Percentiles rank a stretch among this genome's conserved stretches.
Conservation (phyloP, 768 basidiomycete species). For the Agrocybe pediades region DNA sequence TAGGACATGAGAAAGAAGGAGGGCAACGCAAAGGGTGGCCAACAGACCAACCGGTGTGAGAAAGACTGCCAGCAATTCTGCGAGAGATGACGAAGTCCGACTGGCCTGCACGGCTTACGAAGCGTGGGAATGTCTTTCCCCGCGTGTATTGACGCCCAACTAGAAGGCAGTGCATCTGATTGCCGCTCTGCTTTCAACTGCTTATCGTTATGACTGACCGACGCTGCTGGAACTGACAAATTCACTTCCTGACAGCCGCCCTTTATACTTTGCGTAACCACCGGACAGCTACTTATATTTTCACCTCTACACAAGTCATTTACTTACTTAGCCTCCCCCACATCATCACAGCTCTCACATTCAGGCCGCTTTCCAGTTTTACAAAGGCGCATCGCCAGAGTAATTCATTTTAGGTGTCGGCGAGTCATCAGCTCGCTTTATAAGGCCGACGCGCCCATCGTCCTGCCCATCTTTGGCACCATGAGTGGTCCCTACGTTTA, state of each 20-base stretch:
- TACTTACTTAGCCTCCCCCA: neutral
- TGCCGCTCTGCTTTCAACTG: neutral
- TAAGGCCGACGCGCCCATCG: neutral
- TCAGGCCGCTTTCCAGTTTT: neutral
- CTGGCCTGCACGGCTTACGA: no score
- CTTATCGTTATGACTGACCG: neutral
- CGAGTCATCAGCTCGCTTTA: neutral
- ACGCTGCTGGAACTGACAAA: neutral
- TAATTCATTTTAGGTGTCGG: neutral
- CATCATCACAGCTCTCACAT: neutral
- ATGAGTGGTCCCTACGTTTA: conserved; percentile 43
- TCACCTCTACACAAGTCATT: no score
- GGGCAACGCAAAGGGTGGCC: neutral
- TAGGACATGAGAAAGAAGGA: conserved; percentile 26
- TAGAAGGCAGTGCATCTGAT: neutral
- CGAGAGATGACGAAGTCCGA: neutral
- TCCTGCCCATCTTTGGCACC: conserved; percentile 1
- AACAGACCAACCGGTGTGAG: neutral
- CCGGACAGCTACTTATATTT: neutral
- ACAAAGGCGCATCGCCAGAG: neutral
- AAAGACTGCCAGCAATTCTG: neutral
- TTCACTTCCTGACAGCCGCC: neutral
- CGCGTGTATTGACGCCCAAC: conserved; percentile 15
- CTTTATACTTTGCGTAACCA: neutral
- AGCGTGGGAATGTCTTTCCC: conserved; percentile 17